These are phyloP conservation scores for Arbutus unedo DNA, from an alignment of 148 eudicot species.

Conservation along the genomic window DNA sequence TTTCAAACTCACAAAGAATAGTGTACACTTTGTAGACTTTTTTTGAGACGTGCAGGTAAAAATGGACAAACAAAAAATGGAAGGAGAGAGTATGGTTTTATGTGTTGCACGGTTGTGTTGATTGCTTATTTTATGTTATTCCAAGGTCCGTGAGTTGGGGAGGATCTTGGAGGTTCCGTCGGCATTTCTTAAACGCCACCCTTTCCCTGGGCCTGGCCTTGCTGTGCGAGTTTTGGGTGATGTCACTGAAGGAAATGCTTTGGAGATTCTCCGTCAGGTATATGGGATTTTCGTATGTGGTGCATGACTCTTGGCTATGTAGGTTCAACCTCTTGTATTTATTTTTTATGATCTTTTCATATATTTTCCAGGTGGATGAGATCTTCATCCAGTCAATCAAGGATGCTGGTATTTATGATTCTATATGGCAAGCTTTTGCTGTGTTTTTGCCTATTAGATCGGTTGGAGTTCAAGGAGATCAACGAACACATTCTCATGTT, in stretches of 20 bases:
- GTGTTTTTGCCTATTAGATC: constrained; percentile 77
- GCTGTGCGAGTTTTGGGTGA: constrained; percentile 93
- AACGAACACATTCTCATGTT: constrained; percentile 81
- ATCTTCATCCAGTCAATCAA: constrained; percentile 87
- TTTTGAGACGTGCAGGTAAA: background rate
- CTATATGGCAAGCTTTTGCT: constrained; percentile 98
- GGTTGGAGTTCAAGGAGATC: constrained; percentile 99
- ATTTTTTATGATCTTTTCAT: background rate
- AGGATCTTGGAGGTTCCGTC: constrained; percentile 77
- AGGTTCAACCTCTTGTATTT: background rate
- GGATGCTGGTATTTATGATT: constrained; percentile 87
- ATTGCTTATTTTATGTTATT: background rate
- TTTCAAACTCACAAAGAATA: background rate
- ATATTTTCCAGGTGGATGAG: constrained; percentile 68
- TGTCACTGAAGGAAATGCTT: constrained; percentile 74
- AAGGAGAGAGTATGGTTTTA: background rate
- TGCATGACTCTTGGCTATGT: background rate
- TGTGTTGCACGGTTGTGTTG: constrained; percentile 5
- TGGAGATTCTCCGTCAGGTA: constrained; percentile 79
- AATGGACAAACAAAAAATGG: background rate
- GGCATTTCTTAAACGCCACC: constrained; percentile 87
- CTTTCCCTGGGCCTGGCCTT: constrained; percentile 98
- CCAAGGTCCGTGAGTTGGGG: constrained; percentile 84
- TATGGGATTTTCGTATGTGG: background rate
- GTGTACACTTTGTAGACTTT: background rate